Conservation (phyloP, 768 basidiomycete species). For the Termitomyces sp. region DNA sequence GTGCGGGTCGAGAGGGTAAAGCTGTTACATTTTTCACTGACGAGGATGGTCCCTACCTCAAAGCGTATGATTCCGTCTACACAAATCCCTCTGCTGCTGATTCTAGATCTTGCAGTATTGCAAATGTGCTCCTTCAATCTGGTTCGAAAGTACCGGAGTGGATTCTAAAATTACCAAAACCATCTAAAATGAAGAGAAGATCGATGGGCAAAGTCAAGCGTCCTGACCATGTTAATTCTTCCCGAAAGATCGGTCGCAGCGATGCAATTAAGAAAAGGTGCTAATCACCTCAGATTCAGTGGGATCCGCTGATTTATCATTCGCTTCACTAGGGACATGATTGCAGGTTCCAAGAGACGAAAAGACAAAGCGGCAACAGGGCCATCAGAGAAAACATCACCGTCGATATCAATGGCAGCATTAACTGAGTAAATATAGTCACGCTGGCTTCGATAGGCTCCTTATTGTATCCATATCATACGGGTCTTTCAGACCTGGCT, state of each 20-base stretch:
- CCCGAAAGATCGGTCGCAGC: conserved; percentile 58
- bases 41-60: conserved; percentile 87
- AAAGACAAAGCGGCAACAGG: conserved; percentile 32
- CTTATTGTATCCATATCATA: too few relatives aligned
- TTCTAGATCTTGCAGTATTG: conserved; percentile 53
- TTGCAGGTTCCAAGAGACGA: conserved; percentile 65
- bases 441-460: not conserved
- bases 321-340: conserved; percentile 63
- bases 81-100: conserved; percentile 2
- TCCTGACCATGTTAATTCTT: conserved; percentile 66
- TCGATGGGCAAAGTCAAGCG: conserved; percentile 83
- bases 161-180: conserved; percentile 93
- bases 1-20: conserved; percentile 88
- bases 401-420: not conserved
- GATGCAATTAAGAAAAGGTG: conserved; percentile 74
- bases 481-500: too few relatives aligned
- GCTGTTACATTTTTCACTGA: conserved; percentile 96
- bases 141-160: conserved; percentile 90
- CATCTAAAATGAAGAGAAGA: conserved; percentile 81
- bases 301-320: conserved; percentile 1
- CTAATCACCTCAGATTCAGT: conserved; percentile 9
- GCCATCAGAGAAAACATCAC: not conserved
- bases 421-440: not conserved
- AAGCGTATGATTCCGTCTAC: conserved; percentile 51
- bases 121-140: conserved; percentile 91